Percentiles rank a stretch among this genome's conserved stretches.
phyloP scores from a whole-genome alignment of 2,329 filamentous ascomycete genomes.

The Cercospora zeina region DNA sequence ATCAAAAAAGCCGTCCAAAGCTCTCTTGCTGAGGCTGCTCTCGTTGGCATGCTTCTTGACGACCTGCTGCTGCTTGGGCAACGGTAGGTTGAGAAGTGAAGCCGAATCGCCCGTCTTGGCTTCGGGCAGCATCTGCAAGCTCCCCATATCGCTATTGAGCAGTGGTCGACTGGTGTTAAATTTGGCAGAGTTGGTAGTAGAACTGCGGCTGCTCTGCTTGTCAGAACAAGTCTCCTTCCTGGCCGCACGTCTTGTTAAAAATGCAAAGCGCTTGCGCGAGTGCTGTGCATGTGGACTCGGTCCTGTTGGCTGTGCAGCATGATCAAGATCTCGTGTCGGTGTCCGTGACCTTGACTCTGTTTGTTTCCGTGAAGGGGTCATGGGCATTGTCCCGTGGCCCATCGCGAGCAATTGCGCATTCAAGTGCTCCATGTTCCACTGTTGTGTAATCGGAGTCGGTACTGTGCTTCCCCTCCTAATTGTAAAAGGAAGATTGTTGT shows the following conservation, averaged over 20 bases:
- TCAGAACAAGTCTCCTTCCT: neutral
- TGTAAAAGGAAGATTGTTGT: neutral
- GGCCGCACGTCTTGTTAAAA: neutral
- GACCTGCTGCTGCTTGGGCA: neutral
- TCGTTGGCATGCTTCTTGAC: neutral
- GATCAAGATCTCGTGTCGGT: neutral
- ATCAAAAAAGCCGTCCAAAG: constrained; percentile 7
- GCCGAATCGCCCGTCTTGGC: neutral
- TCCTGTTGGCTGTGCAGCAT: neutral
- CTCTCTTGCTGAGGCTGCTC: neutral
- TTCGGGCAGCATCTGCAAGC: neutral
- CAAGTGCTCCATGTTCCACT: neutral
- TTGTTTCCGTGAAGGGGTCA: neutral
- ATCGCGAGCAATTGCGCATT: neutral
- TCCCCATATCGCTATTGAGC: neutral
- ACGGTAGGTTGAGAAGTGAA: neutral
- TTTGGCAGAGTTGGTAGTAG: neutral
- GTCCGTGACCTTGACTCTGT: neutral
- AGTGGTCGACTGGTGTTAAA: neutral
- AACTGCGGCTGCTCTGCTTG: neutral
- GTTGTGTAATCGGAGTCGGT: neutral
- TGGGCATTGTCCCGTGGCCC: neutral
- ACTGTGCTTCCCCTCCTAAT: neutral
- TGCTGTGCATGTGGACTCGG: neutral
- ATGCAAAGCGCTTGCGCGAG: neutral